Evolutionary conservation across 352 stramenopile species (phyloP), one percentile per base, ranked within the genome.

Genomic region (Phytophthora hibernalis): DNA sequence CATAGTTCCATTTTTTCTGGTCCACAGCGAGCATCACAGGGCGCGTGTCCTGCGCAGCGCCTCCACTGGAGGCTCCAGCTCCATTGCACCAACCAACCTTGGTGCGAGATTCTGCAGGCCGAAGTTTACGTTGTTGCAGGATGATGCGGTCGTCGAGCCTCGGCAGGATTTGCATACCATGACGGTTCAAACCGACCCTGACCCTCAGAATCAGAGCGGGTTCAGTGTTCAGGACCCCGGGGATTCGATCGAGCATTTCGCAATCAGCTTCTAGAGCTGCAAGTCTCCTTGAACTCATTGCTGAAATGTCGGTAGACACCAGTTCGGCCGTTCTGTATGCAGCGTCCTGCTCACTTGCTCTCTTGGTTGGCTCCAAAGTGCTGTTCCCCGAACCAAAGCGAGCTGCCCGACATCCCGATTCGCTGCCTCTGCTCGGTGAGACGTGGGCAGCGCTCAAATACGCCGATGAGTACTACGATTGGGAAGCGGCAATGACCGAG

Each of bases 381-480:
- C 15, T 72, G 13, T 64, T 64, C 31, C 33, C 60, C 30, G 20
- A 45, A 42, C 38, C 52, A 54, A 52, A 72, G 37, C 58, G 66
- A 64, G 63, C 72, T 48, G 48, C 38, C 74, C 37, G 54, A 58
- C 52, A 67, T 65, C 48, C 28, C 37, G 58, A 66, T 12, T 62
- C 54, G 24, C 47, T 72, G 0, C 65, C 65, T 10, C 24, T 63
- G 33, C 37, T 72, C 3, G 65, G 65, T 18, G 58, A 68, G 38
- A 72, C 65, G 0, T 68, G 43, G 57, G 57, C 65, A 2, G 65
- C 65, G 16, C 42, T 72, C 20, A 68, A 72, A 9, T 44, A 80
- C 16, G 49, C 50, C 12, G 40, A 70, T 2, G 28, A 54, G 10
- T 56, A 74, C 15, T 71, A 77, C 57, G 72, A 80, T 30, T 83